phyloP scores from a whole-genome alignment of 352 stramenopile genomes.

The Phytophthora melonis region DNA sequence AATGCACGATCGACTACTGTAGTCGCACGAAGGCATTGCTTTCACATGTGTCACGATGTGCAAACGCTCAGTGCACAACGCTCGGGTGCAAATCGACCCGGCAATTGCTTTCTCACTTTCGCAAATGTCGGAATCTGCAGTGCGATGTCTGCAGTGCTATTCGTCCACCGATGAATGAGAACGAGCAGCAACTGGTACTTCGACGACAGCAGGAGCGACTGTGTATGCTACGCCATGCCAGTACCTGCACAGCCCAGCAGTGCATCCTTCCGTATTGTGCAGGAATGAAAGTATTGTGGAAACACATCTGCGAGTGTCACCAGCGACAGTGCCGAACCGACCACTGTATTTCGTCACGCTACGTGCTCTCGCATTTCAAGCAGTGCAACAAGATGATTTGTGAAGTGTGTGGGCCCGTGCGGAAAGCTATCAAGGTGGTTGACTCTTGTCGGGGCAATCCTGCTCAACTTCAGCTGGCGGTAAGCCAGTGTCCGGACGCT shows the following conservation, averaged over 20 bases:
- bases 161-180: constrained; percentile 89
- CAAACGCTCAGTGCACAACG: constrained; percentile 86
- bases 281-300: constrained; percentile 92
- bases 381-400: constrained; percentile 93
- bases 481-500: constrained; percentile 74
- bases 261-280: constrained; percentile 88
- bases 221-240: constrained; percentile 89
- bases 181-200: constrained; percentile 85
- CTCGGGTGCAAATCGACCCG: constrained; percentile 90
- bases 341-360: constrained; percentile 90
- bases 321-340: constrained; percentile 88
- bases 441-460: constrained; percentile 84
- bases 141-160: constrained; percentile 91
- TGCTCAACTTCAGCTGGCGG: constrained; percentile 73
- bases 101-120: constrained; percentile 88
- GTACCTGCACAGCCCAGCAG: constrained; percentile 70
- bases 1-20: constrained; percentile 87
- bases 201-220: constrained; percentile 87
- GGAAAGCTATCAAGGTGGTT: constrained; percentile 90
- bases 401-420: constrained; percentile 88
- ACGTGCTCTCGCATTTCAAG: constrained; percentile 92
- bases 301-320: constrained; percentile 92
- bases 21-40: constrained; percentile 83
- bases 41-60: constrained; percentile 84
- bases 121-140: constrained; percentile 88